Evolutionary conservation across 352 stramenopile genomes (phyloP).

Genomic region (Aphanomyces euteiches): DNA sequence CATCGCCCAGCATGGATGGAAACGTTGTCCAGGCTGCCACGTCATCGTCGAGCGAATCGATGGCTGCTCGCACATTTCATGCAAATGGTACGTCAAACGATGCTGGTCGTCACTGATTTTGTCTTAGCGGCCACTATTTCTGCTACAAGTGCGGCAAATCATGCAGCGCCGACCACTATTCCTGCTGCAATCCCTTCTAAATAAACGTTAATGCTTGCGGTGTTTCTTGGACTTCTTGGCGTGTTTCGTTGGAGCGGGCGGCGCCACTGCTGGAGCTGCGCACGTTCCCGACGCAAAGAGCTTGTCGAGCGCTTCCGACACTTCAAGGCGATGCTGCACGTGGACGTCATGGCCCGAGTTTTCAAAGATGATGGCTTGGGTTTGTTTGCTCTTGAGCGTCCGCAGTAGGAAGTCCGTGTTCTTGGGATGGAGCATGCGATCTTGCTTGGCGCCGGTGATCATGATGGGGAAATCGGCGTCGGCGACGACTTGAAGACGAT

Average conservation of each 20-base stretch:
- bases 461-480: slow-evolving; percentile 38
- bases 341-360: slow-evolving; percentile 40
- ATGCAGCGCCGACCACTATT: slow-evolving; percentile 4
- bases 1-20: slow-evolving; percentile 9
- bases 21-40: slow-evolving; percentile 18
- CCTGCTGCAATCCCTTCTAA: neutral
- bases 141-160: slow-evolving; percentile 13
- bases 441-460: slow-evolving; percentile 39
- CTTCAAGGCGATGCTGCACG: slow-evolving; percentile 32
- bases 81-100: slow-evolving; percentile 1
- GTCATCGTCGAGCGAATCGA: slow-evolving; percentile 6
- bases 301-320: neutral
- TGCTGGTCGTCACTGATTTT: neutral
- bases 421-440: slow-evolving; percentile 40
- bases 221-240: no score
- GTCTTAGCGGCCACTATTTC: slow-evolving; percentile 5
- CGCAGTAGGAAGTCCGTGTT: slow-evolving; percentile 38
- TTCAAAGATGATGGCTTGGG: slow-evolving; percentile 38
- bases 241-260: no score
- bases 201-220: neutral
- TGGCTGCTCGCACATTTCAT: slow-evolving; percentile 23
- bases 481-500: slow-evolving; percentile 36
- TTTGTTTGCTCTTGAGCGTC: slow-evolving; percentile 31
- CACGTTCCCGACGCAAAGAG: neutral
- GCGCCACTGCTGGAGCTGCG: no score